Evolutionary conservation across 2,329 filamentous ascomycete species (phyloP), one percentile per base, ranked within the genome.

Genomic region (Paraconiothyrium brasiliense): DNA sequence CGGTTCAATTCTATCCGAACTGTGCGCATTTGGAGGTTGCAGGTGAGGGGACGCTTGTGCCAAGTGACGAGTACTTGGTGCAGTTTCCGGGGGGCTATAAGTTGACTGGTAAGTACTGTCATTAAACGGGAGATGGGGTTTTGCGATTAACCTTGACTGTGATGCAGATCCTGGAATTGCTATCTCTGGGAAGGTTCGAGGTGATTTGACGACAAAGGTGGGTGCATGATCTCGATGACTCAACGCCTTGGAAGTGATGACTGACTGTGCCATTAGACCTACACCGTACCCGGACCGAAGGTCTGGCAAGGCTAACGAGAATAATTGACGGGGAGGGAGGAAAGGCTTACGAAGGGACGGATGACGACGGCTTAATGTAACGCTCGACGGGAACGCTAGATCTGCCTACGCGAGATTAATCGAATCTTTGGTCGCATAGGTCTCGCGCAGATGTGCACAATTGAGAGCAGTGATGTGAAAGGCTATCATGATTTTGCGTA

Each of bases 131-230:
- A n/a, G 4, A 20, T n/a, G 20, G 13, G 3, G 16, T 16, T 27
- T 22, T 22, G 34, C n/a, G 14, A 11, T 27, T 50, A 14, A 41
- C 5, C 14, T 32, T 52, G 49, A 52, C 14, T 52, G 11, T 7
- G 35, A 13, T n/a, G 39, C 8, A 63, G 61, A 64, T 54, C 62
- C 62, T 37, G 62, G 62, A 16, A 61, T 64, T 51, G 61, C 61
- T 5, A 61, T 64, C 52, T 44, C 61, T 10, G 61, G 61, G 14
- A 54, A 51, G 27, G 44, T 61, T 20, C 16, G 44, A 6, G n/a
- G 27, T 22, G 39, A 56, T 11, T 30, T 30, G 11, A 41, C 44
- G 34, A 63, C 50, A 47, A 61, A 55, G 48, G 58, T 63, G 20
- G 9, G 54, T 58, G 8, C 37, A 34, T 34, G 27, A 1, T 7